phyloP scores from a whole-genome alignment of 208 protist genomes.

The Leishmania aethiopica region DNA sequence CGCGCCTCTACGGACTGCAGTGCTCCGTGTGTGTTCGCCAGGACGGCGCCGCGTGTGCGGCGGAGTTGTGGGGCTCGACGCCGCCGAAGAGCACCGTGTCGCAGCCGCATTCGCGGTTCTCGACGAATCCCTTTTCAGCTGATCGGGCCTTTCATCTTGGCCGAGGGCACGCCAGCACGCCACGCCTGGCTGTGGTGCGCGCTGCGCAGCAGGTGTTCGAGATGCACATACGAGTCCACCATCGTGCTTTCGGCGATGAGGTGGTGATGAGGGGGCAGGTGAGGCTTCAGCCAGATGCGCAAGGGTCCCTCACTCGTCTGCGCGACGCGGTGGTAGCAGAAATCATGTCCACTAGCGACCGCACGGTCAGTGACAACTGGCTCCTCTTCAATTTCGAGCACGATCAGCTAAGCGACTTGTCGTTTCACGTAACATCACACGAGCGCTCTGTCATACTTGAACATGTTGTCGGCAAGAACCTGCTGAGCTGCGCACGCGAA shows the following conservation, averaged over 20 bases:
- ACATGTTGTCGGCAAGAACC: constrained; percentile 2
- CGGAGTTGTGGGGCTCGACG: constrained; percentile 28
- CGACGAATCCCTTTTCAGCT: constrained; percentile 10
- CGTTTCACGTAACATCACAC: constrained; percentile 15
- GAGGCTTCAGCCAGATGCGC: not conserved
- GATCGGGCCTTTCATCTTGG: constrained; percentile 25
- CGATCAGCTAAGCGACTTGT: constrained; percentile 6
- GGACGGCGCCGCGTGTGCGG: constrained; percentile 9
- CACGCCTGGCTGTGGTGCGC: constrained; percentile 31
- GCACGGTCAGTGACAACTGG: constrained; percentile 5
- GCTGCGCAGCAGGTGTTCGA: constrained; percentile 41
- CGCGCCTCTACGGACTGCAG: constrained; percentile 32
- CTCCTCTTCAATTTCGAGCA: constrained; percentile 18
- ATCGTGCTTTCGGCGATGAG: constrained; percentile 19
- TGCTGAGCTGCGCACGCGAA: constrained; percentile 25
- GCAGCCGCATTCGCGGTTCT: not conserved
- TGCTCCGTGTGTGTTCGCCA: constrained; percentile 16
- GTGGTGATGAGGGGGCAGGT: constrained; percentile 4
- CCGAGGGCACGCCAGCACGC: constrained; percentile 14
- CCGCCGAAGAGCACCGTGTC: constrained; percentile 16
- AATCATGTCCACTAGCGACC: constrained; percentile 19
- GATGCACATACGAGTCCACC: constrained; percentile 33
- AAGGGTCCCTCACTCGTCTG: constrained; percentile 11
- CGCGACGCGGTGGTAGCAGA: constrained; percentile 22
- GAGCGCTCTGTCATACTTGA: constrained; percentile 29